phyloP scores from a whole-genome alignment of 352 stramenopile genomes.

The Stephanocyclus meneghinianus region DNA sequence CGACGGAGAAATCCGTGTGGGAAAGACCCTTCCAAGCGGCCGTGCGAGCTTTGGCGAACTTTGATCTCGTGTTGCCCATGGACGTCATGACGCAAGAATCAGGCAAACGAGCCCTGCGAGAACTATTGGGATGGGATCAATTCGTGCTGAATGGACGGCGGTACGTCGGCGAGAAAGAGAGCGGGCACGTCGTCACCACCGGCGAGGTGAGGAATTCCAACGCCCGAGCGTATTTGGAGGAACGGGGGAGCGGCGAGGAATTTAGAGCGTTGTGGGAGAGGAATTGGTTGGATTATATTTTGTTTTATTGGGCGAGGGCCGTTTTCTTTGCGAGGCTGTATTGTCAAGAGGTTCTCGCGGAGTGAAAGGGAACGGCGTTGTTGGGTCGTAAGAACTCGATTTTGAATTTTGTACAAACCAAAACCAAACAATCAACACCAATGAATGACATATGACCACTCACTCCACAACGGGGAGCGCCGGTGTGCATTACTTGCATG shows the following conservation, averaged over 20 bases:
- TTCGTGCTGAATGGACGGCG: slow-evolving; percentile 15
- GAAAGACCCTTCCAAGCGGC: slow-evolving; percentile 31
- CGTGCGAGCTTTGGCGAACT: slow-evolving; percentile 32
- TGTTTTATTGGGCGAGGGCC: slow-evolving; percentile 47
- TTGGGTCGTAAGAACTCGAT: too few relatives aligned
- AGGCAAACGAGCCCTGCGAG: slow-evolving; percentile 23
- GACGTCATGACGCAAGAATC: slow-evolving; percentile 42
- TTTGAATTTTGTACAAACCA: too few relatives aligned
- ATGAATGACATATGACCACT: too few relatives aligned
- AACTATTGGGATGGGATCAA: slow-evolving; percentile 44
- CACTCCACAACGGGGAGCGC: too few relatives aligned
- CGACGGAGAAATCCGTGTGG: slow-evolving; percentile 20
- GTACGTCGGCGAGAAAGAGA: slow-evolving; percentile 8
- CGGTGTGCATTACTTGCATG: too few relatives aligned
- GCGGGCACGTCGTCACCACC: slow-evolving; percentile 39
- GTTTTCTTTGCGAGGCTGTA: slow-evolving; percentile 56
- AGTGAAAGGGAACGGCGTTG: neutral
- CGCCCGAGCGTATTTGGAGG: slow-evolving; percentile 30
- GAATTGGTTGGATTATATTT: slow-evolving; percentile 63
- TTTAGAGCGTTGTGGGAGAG: slow-evolving; percentile 46
- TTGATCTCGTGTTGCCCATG: slow-evolving; percentile 52
- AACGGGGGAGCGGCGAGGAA: slow-evolving; percentile 15
- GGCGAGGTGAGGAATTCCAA: slow-evolving; percentile 46
- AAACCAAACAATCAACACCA: too few relatives aligned
- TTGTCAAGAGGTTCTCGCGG: slow-evolving; percentile 13